Base-by-base conservation (phyloP, 2,329 filamentous ascomycete genomes). In the Magnaporthiopsis poae region DNA sequence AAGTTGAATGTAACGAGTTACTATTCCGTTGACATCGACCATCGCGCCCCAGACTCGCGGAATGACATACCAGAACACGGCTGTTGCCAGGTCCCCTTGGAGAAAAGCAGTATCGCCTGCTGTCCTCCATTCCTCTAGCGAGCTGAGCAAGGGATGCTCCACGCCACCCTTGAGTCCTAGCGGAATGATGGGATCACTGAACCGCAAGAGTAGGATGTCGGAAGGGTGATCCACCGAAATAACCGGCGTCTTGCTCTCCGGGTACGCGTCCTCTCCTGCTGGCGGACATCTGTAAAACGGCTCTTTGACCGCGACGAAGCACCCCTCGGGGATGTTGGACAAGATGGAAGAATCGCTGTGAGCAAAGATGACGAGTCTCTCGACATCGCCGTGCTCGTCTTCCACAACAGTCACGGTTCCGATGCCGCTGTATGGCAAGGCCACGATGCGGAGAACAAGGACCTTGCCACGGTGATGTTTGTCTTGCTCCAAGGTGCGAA, bases 361-460 rank as follows among this genome's bases (percentile, higher is more conserved):
- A 70, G 77, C 77, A 71, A 78, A 78, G n/a, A 78, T 72, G 56
- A 73, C 73, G 52, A 78, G 64, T 70, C 77, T 77, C 63, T 77
- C 75, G 5, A 71, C 74, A 36, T 75, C 74, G n/a, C 76, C 75
- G 13, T 71, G 68, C 67, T 74, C 74, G 33, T 78, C 76, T 52
- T 77, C 74, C 9, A 77, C 75, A 5, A 78, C 69, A 11, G 74
- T 74, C 25, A 77, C 74, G 0, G 73, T 72, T 0, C 76, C 77
- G 0, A 75, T 75, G 0, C 77, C 76, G 5, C 72, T 68, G 61
- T 73, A 76, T 0, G 75, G 74, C 0, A 73, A 71, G 46, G 72
- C 73, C 25, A 74, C 71, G 0, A 72, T 72, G 61, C 72, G 72
- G n/a, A 77, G 70, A 4, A 77, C 68, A 31, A 77, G 65, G 25